Base-by-base conservation (phyloP, 106 monocot species). In the Alisma plantagoaquatica region DNA sequence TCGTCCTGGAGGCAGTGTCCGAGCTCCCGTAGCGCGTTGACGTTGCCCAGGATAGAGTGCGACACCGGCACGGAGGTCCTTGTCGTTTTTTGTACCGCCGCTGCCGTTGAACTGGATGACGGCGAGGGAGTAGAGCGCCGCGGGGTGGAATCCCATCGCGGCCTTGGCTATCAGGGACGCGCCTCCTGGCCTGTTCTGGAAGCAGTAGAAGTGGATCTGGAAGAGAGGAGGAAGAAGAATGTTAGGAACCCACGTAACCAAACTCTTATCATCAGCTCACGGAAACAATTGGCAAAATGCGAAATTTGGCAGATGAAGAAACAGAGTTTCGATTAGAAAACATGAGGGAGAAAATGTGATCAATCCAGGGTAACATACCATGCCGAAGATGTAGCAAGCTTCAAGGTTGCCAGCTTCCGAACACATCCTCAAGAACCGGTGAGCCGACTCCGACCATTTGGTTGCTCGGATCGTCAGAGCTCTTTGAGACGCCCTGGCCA, bases 1-100 rank as follows among this genome's bases (percentile, higher is more conserved):
- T 77, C 81, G 57, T 82, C 81, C 63, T 69, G 77, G 28, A 82
- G 77, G 52, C 77, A 82, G 71, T 76, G 73, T 21, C 81, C 81
- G 66, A 82, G 55, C 73, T 77, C 81, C 1, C 76, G 76, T 27
- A 82, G 49, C 12, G 81, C 81, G 52, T 76, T 66, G 17, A 76
- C 41, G 68, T 77, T 60, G 31, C 77, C 77, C 0, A 82, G 52
- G 10, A 28, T 77, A 77, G 49, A 81, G 67, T 31, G 68, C 57
- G 38, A 71, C 71, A 26, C 75, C 81, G 12, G 71, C 72, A 11
- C 63, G 71, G 32, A 66, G 68, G 53, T 81, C 68, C 49, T 69
- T 69, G 43, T 73, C 49, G 54, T 33, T 41, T 60, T 68, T 69
- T 18, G 60, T 49, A 17, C 73, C 73, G 0, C 59, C 73, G 68